Percentiles rank a stretch among this genome's conserved stretches.
phyloP scores from a whole-genome alignment of 331 rosid genomes.

The Stylosanthes scabra region DNA sequence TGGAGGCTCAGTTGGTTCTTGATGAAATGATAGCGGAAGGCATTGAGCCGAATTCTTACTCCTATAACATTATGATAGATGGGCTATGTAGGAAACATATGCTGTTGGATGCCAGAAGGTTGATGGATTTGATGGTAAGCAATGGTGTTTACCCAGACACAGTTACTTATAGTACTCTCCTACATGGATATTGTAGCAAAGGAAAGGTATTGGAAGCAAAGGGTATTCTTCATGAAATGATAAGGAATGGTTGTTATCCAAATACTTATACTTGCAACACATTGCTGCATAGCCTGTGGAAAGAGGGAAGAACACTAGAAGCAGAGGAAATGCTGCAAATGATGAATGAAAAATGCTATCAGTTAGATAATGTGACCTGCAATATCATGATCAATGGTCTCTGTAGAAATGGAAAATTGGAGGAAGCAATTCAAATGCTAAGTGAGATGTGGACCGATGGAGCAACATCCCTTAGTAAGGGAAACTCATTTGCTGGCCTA shows the following conservation, averaged over 20 bases:
- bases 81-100: constrained; percentile 76
- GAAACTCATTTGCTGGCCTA: constrained; percentile 63
- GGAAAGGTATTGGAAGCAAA: constrained; percentile 80
- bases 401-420: constrained; percentile 80
- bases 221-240: constrained; percentile 76
- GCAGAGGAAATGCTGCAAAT: constrained; percentile 80
- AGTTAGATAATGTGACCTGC: constrained; percentile 84
- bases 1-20: constrained; percentile 70
- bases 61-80: constrained; percentile 78
- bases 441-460: constrained; percentile 89
- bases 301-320: constrained; percentile 78
- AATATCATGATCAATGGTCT: constrained; percentile 85
- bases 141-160: constrained; percentile 68
- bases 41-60: constrained; percentile 63
- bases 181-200: constrained; percentile 79
- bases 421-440: constrained; percentile 79
- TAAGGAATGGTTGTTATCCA: constrained; percentile 64
- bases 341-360: constrained; percentile 77
- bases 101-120: constrained; percentile 76
- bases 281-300: constrained; percentile 88
- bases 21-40: constrained; percentile 72
- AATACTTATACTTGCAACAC: constrained; percentile 86
- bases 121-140: constrained; percentile 64
- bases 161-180: constrained; percentile 74
- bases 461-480: constrained; percentile 66